Evolutionary conservation across 2,329 filamentous ascomycete genomes (phyloP).

Genomic region (Stagonosporopsis vannaccii): DNA sequence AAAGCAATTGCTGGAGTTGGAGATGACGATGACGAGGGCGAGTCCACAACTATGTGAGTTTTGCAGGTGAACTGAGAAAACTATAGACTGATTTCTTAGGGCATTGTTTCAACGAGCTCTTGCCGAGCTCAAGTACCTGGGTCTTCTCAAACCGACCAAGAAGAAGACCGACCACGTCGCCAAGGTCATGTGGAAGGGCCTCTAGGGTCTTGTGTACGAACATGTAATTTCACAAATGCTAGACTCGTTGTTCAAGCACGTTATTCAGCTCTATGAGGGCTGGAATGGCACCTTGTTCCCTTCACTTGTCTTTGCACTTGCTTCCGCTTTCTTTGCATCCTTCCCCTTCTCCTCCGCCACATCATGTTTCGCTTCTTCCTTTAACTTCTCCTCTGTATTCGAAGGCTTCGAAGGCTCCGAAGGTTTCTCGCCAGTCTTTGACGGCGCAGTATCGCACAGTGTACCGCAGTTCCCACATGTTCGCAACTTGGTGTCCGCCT

Average conservation of each 20-base stretch:
- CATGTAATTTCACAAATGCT: slow-evolving; percentile 6
- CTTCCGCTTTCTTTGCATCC: slow-evolving; percentile 7
- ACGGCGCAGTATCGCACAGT: slow-evolving; percentile 74
- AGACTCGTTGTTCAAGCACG: slow-evolving; percentile 17
- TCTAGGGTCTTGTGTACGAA: slow-evolving; percentile 51
- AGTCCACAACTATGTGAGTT: slow-evolving; percentile 57
- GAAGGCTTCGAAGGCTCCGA: not conserved
- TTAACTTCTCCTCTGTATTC: slow-evolving; percentile 6
- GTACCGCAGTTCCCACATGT: slow-evolving; percentile 79
- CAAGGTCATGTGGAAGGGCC: slow-evolving; percentile 81
- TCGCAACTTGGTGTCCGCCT: slow-evolving; percentile 71
- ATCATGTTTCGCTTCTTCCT: slow-evolving; percentile 14
- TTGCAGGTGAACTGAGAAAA: not conserved
- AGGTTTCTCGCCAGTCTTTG: slow-evolving; percentile 4
- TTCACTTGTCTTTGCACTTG: slow-evolving; percentile 13
- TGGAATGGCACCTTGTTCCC: slow-evolving; percentile 8
- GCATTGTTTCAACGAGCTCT: slow-evolving; percentile 84
- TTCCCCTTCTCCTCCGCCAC: slow-evolving; percentile 7
- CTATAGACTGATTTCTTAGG: slow-evolving; percentile 36
- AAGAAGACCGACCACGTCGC: slow-evolving; percentile 93
- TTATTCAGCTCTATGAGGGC: slow-evolving; percentile 30
- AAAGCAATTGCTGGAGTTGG: slow-evolving; percentile 65
- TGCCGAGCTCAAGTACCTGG: slow-evolving; percentile 84
- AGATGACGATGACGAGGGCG: slow-evolving; percentile 56
- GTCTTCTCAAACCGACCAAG: slow-evolving; percentile 86